Evolutionary conservation across 2,329 filamentous ascomycete species (phyloP), one percentile per base, ranked within the genome.

Genomic region (Lachnellula arida): DNA sequence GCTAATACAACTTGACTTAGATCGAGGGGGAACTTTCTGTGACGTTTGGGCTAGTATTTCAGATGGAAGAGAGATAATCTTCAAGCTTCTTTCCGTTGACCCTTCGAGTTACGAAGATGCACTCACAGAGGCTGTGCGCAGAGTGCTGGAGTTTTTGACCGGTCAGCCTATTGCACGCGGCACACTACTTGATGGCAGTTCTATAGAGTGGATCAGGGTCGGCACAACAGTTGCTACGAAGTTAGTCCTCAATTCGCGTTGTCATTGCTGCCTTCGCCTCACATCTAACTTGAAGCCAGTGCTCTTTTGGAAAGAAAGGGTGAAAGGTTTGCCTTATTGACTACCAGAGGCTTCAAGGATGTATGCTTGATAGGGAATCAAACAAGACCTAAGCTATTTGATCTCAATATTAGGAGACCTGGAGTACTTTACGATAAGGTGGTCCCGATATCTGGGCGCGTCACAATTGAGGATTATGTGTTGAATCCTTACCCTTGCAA

Each of bases 71-170:
- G 84, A 88, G 59, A 76, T 89, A 46, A 73, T 89, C 50, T 86
- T 90, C 70, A 90, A 90, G 68, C 75, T 91, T 1, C 78, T 91
- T 14, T 91, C 87, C 0, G 87, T 87, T 61, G 87, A 90, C 65
- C 84, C 85, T 1, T 72, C 75, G 22, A 86, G 87, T 69, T 87
- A 88, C 69, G 74, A 81, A 51, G 84, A 88, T 72, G 85, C 85
- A 4, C 84, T 85, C 0, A 73, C 86, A 22, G 85, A 87, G 74
- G 84, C 83, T 28, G 87, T 87, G 55, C 77, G 84, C 14, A 70
- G 53, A 32, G 75, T 87, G 1, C 75, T 87, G 40, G 81, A 80
- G 49, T 77, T 73, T 37, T 84, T 86, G 69, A 80, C 77, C 1
- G 78, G 79, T 54, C 75, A 76, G 54, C 77, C 83, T 23, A 5